Evolutionary conservation across 768 basidiomycete genomes (phyloP).

Genomic region (Tephrocybe rancida): DNA sequence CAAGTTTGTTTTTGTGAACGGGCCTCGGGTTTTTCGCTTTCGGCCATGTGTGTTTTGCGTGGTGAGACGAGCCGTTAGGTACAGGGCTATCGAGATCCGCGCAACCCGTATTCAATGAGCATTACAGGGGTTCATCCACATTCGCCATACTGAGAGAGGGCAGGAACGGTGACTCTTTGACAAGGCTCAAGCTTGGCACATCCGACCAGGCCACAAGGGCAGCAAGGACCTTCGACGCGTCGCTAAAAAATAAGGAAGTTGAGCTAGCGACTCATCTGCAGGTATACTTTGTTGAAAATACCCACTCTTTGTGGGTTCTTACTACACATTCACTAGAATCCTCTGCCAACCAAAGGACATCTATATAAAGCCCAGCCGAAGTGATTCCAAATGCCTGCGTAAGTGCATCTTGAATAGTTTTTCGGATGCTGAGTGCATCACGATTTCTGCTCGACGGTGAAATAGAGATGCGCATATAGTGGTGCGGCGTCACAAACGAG

Average conservation of each 20-base stretch:
- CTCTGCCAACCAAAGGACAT: slow-evolving; percentile 56
- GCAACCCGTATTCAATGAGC: no score
- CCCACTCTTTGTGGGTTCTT: slow-evolving; percentile 43
- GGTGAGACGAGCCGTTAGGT: no score
- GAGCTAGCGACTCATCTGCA: not conserved
- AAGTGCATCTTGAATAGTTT: slow-evolving; percentile 57
- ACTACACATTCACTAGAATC: slow-evolving; percentile 42
- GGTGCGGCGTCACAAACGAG: slow-evolving; percentile 28
- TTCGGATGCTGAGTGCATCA: slow-evolving; percentile 49
- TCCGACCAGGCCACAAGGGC: slow-evolving; percentile 32
- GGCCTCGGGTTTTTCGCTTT: no score
- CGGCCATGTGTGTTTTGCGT: no score
- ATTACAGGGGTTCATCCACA: slow-evolving; percentile 7
- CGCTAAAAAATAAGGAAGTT: slow-evolving; percentile 23
- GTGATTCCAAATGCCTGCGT: slow-evolving; percentile 57
- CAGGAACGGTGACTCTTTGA: slow-evolving; percentile 43
- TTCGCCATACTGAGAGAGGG: slow-evolving; percentile 33
- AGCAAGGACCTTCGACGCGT: slow-evolving; percentile 36
- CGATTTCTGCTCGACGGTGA: slow-evolving; percentile 33
- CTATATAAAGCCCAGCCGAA: slow-evolving; percentile 52
- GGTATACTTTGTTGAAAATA: not conserved
- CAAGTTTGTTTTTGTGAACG: no score
- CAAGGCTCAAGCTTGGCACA: slow-evolving; percentile 33
- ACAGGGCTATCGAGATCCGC: no score
- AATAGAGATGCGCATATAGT: slow-evolving; percentile 51